phyloP scores from a whole-genome alignment of 306 rosid genomes.

The Prunus armeniaca region DNA sequence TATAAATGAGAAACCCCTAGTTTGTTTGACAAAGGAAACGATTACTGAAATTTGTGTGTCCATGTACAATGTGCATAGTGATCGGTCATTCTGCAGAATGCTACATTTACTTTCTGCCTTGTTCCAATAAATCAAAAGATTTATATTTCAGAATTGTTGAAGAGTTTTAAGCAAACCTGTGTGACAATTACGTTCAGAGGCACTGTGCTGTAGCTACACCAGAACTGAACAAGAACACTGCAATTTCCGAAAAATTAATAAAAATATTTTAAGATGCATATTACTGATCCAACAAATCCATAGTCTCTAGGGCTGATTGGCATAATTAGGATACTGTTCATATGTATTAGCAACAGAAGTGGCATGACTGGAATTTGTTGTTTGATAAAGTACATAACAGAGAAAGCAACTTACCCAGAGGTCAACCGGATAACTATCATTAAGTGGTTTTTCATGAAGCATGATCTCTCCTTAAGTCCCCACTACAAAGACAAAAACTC shows the following conservation, averaged over 20 bases:
- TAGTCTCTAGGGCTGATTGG: not conserved
- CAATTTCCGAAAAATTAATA: constrained; percentile 19
- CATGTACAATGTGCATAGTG: not conserved
- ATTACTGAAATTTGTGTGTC: not conserved
- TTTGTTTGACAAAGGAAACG: not conserved
- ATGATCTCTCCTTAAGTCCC: constrained; percentile 67
- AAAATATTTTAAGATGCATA: constrained; percentile 14
- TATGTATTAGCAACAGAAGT: not conserved
- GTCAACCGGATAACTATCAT: constrained; percentile 75
- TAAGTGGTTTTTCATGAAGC: constrained; percentile 75
- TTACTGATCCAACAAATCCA: not conserved
- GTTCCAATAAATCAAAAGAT: not conserved
- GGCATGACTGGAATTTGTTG: not conserved
- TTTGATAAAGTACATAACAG: not conserved
- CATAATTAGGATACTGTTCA: not conserved
- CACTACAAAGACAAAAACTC: constrained; percentile 45
- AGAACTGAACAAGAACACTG: constrained; percentile 88
- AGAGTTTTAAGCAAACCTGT: constrained; percentile 53
- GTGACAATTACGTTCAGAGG: constrained; percentile 89
- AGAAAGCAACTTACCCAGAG: constrained; percentile 60
- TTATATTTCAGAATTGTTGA: not conserved
- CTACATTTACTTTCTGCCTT: not conserved
- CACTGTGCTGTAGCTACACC: constrained; percentile 95
- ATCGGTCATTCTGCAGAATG: not conserved
- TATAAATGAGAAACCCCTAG: not conserved